Percentiles rank a stretch among this genome's conserved stretches.
Conservation (phyloP, 257 asterid species). For the Perilla frutescens region DNA sequence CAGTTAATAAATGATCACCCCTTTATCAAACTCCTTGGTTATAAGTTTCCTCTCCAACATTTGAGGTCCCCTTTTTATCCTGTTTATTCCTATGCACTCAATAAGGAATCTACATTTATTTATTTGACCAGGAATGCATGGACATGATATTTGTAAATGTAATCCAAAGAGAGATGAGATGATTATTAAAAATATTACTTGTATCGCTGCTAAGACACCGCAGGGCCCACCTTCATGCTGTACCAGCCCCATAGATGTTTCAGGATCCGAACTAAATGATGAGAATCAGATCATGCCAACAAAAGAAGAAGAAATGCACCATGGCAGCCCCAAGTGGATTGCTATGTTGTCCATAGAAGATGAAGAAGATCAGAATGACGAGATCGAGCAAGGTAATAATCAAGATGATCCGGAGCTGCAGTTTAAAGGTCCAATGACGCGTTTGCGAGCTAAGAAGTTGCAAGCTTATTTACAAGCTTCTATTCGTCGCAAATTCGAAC, state of each 20-base stretch:
- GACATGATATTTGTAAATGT: background rate
- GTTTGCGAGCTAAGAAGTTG: too few species aligned
- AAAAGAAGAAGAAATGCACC: too few species aligned
- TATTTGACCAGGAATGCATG: conserved; percentile 28
- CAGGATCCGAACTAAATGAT: conserved; percentile 83
- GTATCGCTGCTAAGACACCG: conserved; percentile 96
- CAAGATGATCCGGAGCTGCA: too few species aligned
- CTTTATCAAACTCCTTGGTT: background rate
- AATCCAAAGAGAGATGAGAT: conserved; percentile 29
- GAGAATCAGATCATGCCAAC: too few species aligned
- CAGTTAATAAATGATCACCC: background rate
- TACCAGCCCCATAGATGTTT: conserved; percentile 94
- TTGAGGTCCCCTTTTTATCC: background rate
- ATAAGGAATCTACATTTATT: background rate
- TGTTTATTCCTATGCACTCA: background rate
- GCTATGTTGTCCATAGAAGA: too few species aligned
- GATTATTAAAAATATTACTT: conserved; percentile 56
- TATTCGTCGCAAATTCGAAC: too few species aligned
- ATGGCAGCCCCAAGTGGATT: too few species aligned
- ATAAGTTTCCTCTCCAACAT: background rate
- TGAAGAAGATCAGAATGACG: too few species aligned
- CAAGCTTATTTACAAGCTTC: too few species aligned
- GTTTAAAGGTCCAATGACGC: too few species aligned
- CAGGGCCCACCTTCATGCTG: conserved; percentile 99
- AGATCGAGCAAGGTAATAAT: too few species aligned